phyloP scores from a whole-genome alignment of 768 basidiomycete genomes.

The Tylopilus felleus region DNA sequence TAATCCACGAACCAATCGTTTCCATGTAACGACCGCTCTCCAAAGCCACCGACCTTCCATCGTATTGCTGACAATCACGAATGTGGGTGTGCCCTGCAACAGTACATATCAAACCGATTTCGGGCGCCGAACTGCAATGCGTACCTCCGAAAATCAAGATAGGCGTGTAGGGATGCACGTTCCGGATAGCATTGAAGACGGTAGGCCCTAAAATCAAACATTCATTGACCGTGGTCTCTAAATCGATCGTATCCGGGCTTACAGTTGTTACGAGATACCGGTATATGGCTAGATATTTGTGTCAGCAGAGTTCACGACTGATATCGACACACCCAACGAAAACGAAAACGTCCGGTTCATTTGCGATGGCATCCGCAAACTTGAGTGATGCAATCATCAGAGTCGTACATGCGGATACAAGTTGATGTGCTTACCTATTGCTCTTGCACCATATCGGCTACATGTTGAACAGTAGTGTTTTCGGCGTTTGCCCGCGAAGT shows the following conservation, averaged over 20 bases:
- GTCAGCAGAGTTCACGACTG: not conserved
- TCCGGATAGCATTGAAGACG: constrained; percentile 71
- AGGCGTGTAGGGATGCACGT: constrained; percentile 66
- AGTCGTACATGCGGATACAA: not conserved
- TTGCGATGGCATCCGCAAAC: constrained; percentile 76
- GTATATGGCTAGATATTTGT: constrained; percentile 68
- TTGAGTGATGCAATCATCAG: constrained; percentile 23
- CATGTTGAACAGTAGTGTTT: constrained; percentile 75
- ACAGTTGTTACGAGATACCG: constrained; percentile 68
- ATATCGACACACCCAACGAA: constrained; percentile 52
- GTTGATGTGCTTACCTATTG: constrained; percentile 49
- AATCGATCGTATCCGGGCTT: constrained; percentile 12
- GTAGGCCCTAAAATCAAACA: constrained; percentile 50
- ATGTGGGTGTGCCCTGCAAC: constrained; percentile 51
- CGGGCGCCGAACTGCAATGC: not conserved
- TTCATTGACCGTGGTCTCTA: not conserved
- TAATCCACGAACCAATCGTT: constrained; percentile 60
- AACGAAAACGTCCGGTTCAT: constrained; percentile 81
- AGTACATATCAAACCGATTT: not conserved
- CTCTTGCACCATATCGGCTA: constrained; percentile 75
- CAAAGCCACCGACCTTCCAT: constrained; percentile 38
- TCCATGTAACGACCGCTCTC: constrained; percentile 92
- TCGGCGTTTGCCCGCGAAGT: constrained; percentile 68
- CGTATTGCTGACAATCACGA: constrained; percentile 25
- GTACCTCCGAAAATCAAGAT: constrained; percentile 79